Conservation (phyloP, 1,284 basidiomycete genomes). For the Afroboletus lepidellus region DNA sequence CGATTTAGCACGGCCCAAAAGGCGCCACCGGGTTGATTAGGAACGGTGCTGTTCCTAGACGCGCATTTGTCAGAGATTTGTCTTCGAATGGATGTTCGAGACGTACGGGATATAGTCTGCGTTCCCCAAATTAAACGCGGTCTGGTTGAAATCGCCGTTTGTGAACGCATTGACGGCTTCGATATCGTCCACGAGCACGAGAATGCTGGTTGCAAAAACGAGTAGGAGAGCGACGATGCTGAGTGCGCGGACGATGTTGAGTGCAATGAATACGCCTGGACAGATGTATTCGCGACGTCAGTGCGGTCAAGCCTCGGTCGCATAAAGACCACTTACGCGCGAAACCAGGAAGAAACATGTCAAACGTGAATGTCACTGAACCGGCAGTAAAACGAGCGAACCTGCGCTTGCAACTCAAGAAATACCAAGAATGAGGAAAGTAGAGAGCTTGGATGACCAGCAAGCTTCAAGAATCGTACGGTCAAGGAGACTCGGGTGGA, state of each 20-base stretch:
- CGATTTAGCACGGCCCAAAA: conserved; percentile 87
- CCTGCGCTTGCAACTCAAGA: conserved; percentile 24
- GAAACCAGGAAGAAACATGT: conserved; percentile 46
- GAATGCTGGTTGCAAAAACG: conserved; percentile 75
- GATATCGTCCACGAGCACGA: conserved; percentile 78
- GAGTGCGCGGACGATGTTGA: conserved; percentile 75
- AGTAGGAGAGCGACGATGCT: conserved; percentile 76
- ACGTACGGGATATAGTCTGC: conserved; percentile 76
- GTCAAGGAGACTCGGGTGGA: background rate
- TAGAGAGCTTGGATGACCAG: conserved; percentile 28
- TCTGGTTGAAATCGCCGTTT: conserved; percentile 34
- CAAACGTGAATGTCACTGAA: conserved; percentile 3
- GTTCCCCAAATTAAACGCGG: conserved; percentile 37
- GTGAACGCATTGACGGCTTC: conserved; percentile 70
- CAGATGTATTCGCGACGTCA: background rate
- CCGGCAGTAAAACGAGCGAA: conserved; percentile 16
- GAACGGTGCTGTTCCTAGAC: conserved; percentile 69
- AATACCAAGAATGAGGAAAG: background rate
- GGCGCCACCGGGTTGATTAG: conserved; percentile 81
- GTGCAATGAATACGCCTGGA: conserved; percentile 67
- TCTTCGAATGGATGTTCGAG: background rate
- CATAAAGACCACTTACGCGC: conserved; percentile 41
- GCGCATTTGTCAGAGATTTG: conserved; percentile 1
- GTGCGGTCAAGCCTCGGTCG: background rate
- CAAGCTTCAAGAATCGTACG: conserved; percentile 18